phyloP scores from a whole-genome alignment of 106 monocot genomes.

The Apostasia shenzhenica region DNA sequence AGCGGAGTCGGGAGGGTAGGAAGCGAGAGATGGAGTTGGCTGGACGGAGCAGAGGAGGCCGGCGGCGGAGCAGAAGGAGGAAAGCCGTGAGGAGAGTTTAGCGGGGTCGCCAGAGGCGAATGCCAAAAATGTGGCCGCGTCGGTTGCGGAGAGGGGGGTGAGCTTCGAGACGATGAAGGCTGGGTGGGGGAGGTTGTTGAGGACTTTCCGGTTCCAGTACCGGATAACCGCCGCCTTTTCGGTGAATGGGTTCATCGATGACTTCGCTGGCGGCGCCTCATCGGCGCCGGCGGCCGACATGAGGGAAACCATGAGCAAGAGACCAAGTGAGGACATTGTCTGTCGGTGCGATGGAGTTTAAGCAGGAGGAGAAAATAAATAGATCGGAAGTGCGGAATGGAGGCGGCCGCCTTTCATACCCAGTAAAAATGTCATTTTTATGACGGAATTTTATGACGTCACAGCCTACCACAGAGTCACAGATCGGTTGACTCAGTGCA shows the following conservation, averaged over 20 bases:
- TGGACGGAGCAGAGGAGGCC: constrained; percentile 2
- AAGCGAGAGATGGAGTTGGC: constrained; percentile 5
- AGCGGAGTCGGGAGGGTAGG: constrained; percentile 6
- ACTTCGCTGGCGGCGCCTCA: background rate
- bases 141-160: constrained; percentile 61
- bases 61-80: constrained; percentile 47
- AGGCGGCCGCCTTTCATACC: too few species aligned
- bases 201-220: constrained; percentile 75
- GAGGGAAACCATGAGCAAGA: background rate
- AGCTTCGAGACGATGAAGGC: constrained; percentile 66
- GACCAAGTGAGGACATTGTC: background rate
- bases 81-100: constrained; percentile 22
- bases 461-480: too few species aligned
- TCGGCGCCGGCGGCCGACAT: background rate
- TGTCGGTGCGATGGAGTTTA: background rate
- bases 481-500: too few species aligned
- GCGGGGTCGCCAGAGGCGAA: constrained; percentile 22
- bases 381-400: background rate
- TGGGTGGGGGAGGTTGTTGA: constrained; percentile 37
- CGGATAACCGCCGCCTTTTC: constrained; percentile 55
- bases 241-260: constrained; percentile 35
- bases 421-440: too few species aligned
- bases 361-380: background rate
- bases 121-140: constrained; percentile 29
- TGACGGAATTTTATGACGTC: too few species aligned